These are phyloP conservation scores for Gnaphalium uliginosum DNA, from an alignment of 129 eudicot species.

Conservation along the genomic window DNA sequence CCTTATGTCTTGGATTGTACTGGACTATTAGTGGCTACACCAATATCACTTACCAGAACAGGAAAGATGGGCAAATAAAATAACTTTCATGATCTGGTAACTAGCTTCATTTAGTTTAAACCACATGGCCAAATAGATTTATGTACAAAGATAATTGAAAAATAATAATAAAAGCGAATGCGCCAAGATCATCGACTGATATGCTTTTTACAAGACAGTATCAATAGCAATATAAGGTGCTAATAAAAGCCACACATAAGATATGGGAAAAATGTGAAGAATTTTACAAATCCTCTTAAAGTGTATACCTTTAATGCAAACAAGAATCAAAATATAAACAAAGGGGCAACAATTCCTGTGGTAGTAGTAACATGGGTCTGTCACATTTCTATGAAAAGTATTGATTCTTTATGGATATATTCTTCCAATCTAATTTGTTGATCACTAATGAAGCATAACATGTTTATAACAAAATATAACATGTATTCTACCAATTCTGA, in stretches of 20 bases:
- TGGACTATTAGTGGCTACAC: conserved; percentile 17
- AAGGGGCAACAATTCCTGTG: conserved; percentile 41
- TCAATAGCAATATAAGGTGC: conserved; percentile 39
- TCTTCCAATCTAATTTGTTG: conserved; percentile 35
- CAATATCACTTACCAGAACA: conserved; percentile 28
- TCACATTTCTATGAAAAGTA: conserved; percentile 42
- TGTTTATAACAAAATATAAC: not conserved
- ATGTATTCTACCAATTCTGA: not conserved
- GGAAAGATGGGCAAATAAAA: conserved; percentile 26
- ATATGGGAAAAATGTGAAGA: conserved; percentile 28
- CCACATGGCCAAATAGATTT: not conserved
- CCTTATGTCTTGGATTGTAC: conserved; percentile 14
- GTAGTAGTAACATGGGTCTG: conserved; percentile 41
- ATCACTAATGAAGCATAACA: conserved; percentile 27
- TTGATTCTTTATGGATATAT: conserved; percentile 39
- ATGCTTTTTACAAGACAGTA: conserved; percentile 28
- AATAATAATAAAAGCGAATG: not conserved
- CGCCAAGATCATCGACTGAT: conserved; percentile 22
- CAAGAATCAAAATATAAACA: conserved; percentile 34
- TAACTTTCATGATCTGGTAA: conserved; percentile 20
- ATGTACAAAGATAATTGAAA: not conserved
- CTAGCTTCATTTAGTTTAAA: conserved; percentile 18
- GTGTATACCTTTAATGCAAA: conserved; percentile 35
- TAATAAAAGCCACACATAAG: conserved; percentile 23
- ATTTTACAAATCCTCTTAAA: conserved; percentile 27